phyloP scores from a whole-genome alignment of 495 filamentous ascomycete genomes.

The Penicillium flavigenum region DNA sequence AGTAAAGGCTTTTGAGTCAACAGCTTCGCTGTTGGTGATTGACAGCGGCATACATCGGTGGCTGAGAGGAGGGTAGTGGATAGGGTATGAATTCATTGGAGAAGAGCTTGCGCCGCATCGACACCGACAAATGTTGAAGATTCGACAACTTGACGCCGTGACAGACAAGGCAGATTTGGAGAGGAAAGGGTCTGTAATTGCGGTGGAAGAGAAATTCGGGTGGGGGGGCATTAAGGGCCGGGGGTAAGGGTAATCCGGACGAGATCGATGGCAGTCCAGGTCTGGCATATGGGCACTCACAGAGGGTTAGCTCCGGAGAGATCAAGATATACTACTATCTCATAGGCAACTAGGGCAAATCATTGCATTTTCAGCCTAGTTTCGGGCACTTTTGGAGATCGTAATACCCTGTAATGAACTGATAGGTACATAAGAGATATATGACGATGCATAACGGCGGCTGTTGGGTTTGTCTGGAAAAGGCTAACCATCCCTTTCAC shows the following conservation, averaged over 20 bases:
- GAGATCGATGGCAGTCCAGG: conserved; percentile 35
- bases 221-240: conserved; percentile 27
- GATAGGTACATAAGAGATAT: not conserved
- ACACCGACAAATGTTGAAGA: conserved; percentile 27
- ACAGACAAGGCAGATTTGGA: conserved; percentile 42
- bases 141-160: conserved; percentile 30
- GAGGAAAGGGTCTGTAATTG: conserved; percentile 28
- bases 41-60: conserved; percentile 32
- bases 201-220: conserved; percentile 26
- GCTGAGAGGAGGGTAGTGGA: conserved; percentile 28
- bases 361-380: conserved; percentile 2
- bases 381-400: conserved; percentile 1
- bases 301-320: conserved; percentile 39
- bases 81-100: conserved; percentile 33
- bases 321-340: conserved; percentile 23
- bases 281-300: conserved; percentile 26
- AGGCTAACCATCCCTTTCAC: conserved; percentile 26
- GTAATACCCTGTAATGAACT: not conserved
- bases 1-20: conserved; percentile 21
- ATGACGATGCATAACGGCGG: conserved; percentile 20
- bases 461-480: conserved; percentile 21
- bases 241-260: conserved; percentile 25
- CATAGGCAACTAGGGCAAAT: conserved; percentile 5
- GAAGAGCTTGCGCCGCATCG: conserved; percentile 28
- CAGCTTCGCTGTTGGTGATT: conserved; percentile 25